These are phyloP conservation scores for Pseudogymnoascus sp. DNA, from an alignment of 2,329 filamentous ascomycete genomes.

Conservation along the genomic window DNA sequence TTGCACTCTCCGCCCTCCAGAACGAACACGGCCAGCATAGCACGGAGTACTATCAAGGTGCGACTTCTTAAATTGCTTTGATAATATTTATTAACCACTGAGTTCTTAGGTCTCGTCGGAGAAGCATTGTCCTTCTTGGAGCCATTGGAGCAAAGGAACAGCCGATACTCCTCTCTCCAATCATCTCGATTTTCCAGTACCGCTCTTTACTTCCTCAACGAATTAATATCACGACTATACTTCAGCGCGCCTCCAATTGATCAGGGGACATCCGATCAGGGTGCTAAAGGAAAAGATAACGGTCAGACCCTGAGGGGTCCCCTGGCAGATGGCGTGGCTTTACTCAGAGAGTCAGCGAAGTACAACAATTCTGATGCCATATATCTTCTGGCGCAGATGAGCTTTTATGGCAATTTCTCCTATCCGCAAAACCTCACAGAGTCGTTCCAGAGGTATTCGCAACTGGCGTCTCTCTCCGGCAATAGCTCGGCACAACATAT, in stretches of 20 bases:
- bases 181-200: slow-evolving; percentile 51
- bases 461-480: slow-evolving; percentile 66
- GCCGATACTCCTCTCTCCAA: slow-evolving; percentile 32
- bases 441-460: slow-evolving; percentile 74
- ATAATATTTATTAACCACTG: neutral
- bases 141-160: slow-evolving; percentile 25
- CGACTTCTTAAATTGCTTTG: neutral
- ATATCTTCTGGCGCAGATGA: slow-evolving; percentile 84
- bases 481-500: slow-evolving; percentile 94
- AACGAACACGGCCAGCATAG: slow-evolving; percentile 20
- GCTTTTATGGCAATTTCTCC: slow-evolving; percentile 92
- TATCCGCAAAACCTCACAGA: slow-evolving; percentile 72
- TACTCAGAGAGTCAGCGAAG: slow-evolving; percentile 51
- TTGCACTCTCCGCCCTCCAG: slow-evolving; percentile 21
- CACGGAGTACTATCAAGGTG: slow-evolving; percentile 13
- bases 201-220: slow-evolving; percentile 52
- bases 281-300: slow-evolving; percentile 9
- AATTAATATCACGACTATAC: slow-evolving; percentile 56
- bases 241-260: slow-evolving; percentile 48
- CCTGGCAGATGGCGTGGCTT: slow-evolving; percentile 49
- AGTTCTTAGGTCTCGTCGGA: slow-evolving; percentile 25
- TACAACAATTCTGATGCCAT: slow-evolving; percentile 68
- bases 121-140: slow-evolving; percentile 31
- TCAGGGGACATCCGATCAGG: slow-evolving; percentile 14
- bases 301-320: slow-evolving; percentile 40